Base-by-base conservation (phyloP, 148 eudicot genomes). In the Dianthus caryophyllus region DNA sequence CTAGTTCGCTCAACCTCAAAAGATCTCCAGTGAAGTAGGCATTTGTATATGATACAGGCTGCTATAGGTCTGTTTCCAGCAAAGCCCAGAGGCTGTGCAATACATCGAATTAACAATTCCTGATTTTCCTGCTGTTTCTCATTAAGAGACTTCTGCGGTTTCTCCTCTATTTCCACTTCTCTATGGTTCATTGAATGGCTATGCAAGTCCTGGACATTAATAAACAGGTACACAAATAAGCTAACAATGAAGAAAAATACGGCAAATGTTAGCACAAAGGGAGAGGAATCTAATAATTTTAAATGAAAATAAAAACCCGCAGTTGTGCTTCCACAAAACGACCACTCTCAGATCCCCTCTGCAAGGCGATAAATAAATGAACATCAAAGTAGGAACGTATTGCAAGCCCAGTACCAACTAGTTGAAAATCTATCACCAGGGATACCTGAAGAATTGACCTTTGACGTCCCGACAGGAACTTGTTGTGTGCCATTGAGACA, bases 1-100 rank as follows among this genome's bases (percentile, higher is more conserved):
- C 84, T 81, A 59, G 99, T 94, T 43, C 99, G 79, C 73, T 94
- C 99, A 70, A 94, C 99, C 82, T 94, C 99, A 74, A 94, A 94
- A 67, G 97, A 94, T 84, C 97, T 86, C 99, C 99, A 94, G 15
- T 94, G 99, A 52, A 94, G 83, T 67, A 94, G 99, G 83, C 97
- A 94, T 74, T 94, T 94, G 64, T 88, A 94, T 36, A 94, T 90
- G 20, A 82, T 78, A 78, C 99, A 94, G 51, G 99, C 99, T 71
- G 97, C 99, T 68, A 88, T 71, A 0, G 99, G 97, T 84, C 88
- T 90, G 77, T 73, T 77, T 52, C 89, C 96, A 24, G 92, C 73
- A 75, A 94, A 94, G 66, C 96, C 99, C 72, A 94, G 67, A 77
- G 74, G 90, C 73, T 90, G 88, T 24, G 85, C 77, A 59, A 90